phyloP scores from a whole-genome alignment of 2,329 filamentous ascomycete species.

The Alternaria burnsii region DNA sequence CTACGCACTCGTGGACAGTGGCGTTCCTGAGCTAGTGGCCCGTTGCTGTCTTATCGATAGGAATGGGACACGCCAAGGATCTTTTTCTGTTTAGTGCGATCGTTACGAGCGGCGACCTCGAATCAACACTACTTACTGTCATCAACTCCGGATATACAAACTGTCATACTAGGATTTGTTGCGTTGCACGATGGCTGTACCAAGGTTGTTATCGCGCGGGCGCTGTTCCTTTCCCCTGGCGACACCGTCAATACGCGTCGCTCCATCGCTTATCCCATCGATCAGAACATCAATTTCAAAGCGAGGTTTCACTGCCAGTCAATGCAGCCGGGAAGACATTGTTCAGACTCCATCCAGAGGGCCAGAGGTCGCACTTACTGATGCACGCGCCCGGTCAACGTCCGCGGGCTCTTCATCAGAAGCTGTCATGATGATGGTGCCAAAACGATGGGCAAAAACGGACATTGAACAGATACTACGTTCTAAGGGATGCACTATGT shows the following conservation, averaged over 20 bases:
- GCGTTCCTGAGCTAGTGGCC: neutral
- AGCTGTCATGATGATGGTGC: constrained; percentile 21
- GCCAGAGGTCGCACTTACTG: constrained; percentile 10
- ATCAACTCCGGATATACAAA: neutral
- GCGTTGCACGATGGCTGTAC: constrained; percentile 23
- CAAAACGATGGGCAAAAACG: constrained; percentile 12
- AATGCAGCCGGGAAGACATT: constrained; percentile 9
- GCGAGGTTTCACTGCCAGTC: constrained; percentile 24
- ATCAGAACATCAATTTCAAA: constrained; percentile 17
- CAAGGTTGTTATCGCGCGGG: constrained; percentile 19
- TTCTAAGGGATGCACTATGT: constrained; percentile 29
- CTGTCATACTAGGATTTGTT: neutral
- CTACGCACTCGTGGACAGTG: too few relatives aligned
- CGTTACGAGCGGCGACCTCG: neutral
- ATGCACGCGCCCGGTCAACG: neutral
- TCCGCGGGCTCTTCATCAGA: constrained; percentile 9
- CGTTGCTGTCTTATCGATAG: constrained; percentile 13
- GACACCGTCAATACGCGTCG: constrained; percentile 16
- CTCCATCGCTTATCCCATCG: constrained; percentile 18
- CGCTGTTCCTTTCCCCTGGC: constrained; percentile 22
- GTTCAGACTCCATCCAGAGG: constrained; percentile 16
- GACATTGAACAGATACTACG: constrained; percentile 26
- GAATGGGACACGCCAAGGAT: constrained; percentile 2
- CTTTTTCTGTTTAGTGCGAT: constrained; percentile 8
- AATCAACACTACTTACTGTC: neutral